A percentile compares a stretch with the other conserved stretches of the same genome.
Evolutionary conservation across 2,329 filamentous ascomycete genomes (phyloP).

Genomic region (Tolypocladium tundrense): DNA sequence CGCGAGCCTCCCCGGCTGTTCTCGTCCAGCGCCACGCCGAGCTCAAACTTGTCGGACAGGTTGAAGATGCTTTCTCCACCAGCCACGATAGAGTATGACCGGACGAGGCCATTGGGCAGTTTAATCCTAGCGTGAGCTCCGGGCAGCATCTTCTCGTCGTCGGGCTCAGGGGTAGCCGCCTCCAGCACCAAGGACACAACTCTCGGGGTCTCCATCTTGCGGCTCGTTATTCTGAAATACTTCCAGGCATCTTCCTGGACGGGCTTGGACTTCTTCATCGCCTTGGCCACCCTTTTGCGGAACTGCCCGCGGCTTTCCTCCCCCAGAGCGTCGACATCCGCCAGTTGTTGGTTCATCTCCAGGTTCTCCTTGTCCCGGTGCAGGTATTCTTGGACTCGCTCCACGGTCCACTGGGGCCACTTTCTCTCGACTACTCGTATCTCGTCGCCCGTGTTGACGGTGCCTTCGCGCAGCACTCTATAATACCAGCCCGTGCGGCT

Average conservation of each 20-base stretch:
- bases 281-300: conserved; percentile 37
- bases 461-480: conserved; percentile 45
- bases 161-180: conserved; percentile 22
- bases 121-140: conserved; percentile 48
- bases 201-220: conserved; percentile 37
- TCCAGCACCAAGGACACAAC: conserved; percentile 44
- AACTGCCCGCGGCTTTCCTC: conserved; percentile 39
- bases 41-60: conserved; percentile 38
- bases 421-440: conserved; percentile 44
- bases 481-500: conserved; percentile 59
- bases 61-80: conserved; percentile 5
- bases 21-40: conserved; percentile 47
- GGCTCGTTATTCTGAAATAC: conserved; percentile 37
- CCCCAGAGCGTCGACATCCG: conserved; percentile 38
- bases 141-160: conserved; percentile 22
- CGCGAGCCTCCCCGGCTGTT: conserved; percentile 49
- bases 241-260: conserved; percentile 27
- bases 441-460: conserved; percentile 43
- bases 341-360: conserved; percentile 41
- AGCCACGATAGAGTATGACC: conserved; percentile 51
- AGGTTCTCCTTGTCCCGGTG: conserved; percentile 42
- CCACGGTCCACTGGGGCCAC: conserved; percentile 52
- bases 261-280: conserved; percentile 18
- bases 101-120: conserved; percentile 43
- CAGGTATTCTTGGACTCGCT: conserved; percentile 51